Percentiles rank a stretch among this genome's conserved stretches.
These are phyloP conservation scores for Clathrospora elynae DNA, from an alignment of 2,329 filamentous ascomycete genomes.

Conservation along the genomic window DNA sequence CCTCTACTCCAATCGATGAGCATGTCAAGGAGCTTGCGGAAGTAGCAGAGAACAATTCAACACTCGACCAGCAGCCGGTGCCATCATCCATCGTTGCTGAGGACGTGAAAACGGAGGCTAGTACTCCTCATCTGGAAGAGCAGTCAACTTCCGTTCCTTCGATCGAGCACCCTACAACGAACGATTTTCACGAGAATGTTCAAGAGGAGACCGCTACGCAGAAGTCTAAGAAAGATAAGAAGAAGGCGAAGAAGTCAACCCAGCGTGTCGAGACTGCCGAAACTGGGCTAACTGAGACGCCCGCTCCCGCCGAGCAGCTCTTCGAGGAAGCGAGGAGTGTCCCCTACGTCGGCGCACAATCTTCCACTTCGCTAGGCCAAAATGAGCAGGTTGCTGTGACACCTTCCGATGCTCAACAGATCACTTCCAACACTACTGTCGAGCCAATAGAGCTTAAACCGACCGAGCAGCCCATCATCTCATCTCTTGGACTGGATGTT, in stretches of 20 bases:
- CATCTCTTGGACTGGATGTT: neutral
- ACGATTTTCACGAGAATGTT: slow-evolving; percentile 5
- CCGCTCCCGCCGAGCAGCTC: neutral
- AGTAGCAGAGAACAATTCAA: neutral
- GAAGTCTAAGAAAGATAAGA: slow-evolving; percentile 30
- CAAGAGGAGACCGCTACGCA: slow-evolving; percentile 15
- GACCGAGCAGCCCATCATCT: neutral
- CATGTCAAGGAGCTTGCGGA: slow-evolving; percentile 5
- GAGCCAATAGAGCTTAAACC: neutral
- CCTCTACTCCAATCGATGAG: slow-evolving; percentile 11
- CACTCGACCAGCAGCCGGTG: neutral
- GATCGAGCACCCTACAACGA: neutral
- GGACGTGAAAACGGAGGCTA: neutral
- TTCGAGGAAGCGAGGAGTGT: neutral
- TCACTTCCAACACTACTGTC: neutral
- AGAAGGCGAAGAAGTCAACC: slow-evolving; percentile 30
- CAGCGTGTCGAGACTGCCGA: slow-evolving; percentile 19
- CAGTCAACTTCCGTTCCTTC: neutral
- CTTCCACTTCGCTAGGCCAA: neutral
- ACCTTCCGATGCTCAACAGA: neutral
- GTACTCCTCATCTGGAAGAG: neutral
- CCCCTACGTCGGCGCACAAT: neutral
- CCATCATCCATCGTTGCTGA: neutral
- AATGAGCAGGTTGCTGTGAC: neutral
- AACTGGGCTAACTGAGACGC: slow-evolving; percentile 3